These are phyloP conservation scores for Crepidotus sp. DNA, from an alignment of 1,284 basidiomycete genomes.

Conservation along the genomic window DNA sequence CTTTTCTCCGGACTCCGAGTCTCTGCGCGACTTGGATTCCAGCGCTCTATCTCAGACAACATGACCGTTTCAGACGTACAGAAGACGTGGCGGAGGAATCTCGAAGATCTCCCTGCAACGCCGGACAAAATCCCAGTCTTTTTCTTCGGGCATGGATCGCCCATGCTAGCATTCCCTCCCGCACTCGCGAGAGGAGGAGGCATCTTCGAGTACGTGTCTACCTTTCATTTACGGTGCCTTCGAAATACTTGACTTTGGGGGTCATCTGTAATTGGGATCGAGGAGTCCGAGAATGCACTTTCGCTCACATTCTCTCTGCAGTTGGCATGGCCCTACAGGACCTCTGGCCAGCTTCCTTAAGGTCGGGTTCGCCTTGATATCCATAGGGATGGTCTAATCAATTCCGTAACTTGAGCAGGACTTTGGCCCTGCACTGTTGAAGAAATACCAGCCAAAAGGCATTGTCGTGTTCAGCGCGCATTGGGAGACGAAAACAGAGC, in stretches of 20 bases:
- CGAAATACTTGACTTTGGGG: no score
- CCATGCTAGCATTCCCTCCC: constrained; percentile 37
- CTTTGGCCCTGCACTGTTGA: constrained; percentile 57
- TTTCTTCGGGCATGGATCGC: constrained; percentile 70
- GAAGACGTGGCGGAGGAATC: constrained; percentile 45
- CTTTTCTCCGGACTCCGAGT: constrained; percentile 1
- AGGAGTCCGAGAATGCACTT: no score
- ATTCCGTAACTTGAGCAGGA: constrained; percentile 24
- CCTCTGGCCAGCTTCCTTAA: constrained; percentile 52
- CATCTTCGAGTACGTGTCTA: constrained; percentile 18
- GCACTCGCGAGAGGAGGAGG: constrained; percentile 15
- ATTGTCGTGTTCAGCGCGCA: constrained; percentile 77
- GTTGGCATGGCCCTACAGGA: constrained; percentile 42
- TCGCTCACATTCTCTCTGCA: constrained; percentile 6
- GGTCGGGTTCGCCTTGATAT: not conserved
- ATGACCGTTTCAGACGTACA: constrained; percentile 22
- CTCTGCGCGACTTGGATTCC: not conserved
- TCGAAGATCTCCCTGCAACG: constrained; percentile 51
- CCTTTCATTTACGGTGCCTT: no score
- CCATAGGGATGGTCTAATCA: no score
- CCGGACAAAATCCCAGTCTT: constrained; percentile 60
- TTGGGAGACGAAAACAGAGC: constrained; percentile 41
- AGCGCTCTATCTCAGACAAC: not conserved
- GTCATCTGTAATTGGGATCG: no score
- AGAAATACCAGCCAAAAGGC: constrained; percentile 66